Percentiles rank a stretch among this genome's conserved stretches.
Evolutionary conservation across 2,329 filamentous ascomycete genomes (phyloP).

Genomic region (Beauveria sp.): DNA sequence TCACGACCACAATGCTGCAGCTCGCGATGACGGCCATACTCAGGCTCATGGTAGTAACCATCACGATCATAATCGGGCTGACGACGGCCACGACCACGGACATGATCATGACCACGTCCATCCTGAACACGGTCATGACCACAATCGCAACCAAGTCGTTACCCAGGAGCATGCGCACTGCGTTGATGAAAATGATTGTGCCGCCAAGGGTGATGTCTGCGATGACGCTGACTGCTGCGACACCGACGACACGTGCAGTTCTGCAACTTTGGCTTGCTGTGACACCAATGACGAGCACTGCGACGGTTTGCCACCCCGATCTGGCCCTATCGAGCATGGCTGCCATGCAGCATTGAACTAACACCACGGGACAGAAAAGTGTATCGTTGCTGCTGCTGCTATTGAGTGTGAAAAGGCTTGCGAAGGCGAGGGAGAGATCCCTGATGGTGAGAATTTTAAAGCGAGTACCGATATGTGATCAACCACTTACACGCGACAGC

Average conservation of each 20-base stretch:
- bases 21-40: neutral
- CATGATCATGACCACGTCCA: neutral
- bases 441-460: conserved; percentile 4
- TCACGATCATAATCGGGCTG: neutral
- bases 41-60: neutral
- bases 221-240: conserved; percentile 16
- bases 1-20: neutral
- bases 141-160: conserved; percentile 2
- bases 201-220: conserved; percentile 10
- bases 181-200: conserved; percentile 8
- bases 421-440: conserved; percentile 16
- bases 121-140: neutral
- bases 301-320: conserved; percentile 15
- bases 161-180: conserved; percentile 6
- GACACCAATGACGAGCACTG: conserved; percentile 21
- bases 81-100: neutral
- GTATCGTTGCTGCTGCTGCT: conserved; percentile 23
- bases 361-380: conserved; percentile 20
- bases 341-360: neutral
- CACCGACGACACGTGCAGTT: conserved; percentile 13
- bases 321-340: neutral
- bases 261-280: conserved; percentile 19
- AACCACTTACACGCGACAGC: conserved; percentile 13
- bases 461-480: neutral
- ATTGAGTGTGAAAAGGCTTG: conserved; percentile 24